Percentiles rank a stretch among this genome's conserved stretches.
Evolutionary conservation across 306 rosid genomes (phyloP).

Genomic region (Neltuma alba): DNA sequence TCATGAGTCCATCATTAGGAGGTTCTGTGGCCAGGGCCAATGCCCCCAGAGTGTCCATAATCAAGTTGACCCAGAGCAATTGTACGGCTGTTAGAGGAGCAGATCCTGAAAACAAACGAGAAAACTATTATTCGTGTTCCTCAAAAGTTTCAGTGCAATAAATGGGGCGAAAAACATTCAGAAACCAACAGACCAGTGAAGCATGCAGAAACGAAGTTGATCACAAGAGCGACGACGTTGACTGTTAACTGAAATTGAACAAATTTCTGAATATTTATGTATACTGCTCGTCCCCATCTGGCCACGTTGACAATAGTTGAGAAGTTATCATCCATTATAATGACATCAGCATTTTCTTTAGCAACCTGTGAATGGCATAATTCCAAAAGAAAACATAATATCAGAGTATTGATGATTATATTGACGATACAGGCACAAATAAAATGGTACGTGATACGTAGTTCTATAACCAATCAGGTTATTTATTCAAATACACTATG

Average conservation of each 20-base stretch:
- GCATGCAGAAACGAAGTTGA: slow-evolving; percentile 92
- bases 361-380: slow-evolving; percentile 71
- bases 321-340: slow-evolving; percentile 91
- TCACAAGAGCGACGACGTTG: slow-evolving; percentile 83
- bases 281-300: slow-evolving; percentile 95
- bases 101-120: slow-evolving; percentile 64
- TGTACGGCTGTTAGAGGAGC: slow-evolving; percentile 98
- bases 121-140: slow-evolving; percentile 13
- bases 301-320: slow-evolving; percentile 82
- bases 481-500: too few species aligned
- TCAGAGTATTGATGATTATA: slow-evolving; percentile 10
- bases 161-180: not conserved
- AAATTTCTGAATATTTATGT: slow-evolving; percentile 93
- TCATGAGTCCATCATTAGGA: slow-evolving; percentile 78
- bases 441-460: slow-evolving; percentile 1
- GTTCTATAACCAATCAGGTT: not conserved
- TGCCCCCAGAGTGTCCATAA: slow-evolving; percentile 99
- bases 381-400: slow-evolving; percentile 19
- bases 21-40: slow-evolving; percentile 98
- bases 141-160: slow-evolving; percentile 23
- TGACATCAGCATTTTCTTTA: slow-evolving; percentile 90
- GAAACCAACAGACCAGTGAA: slow-evolving; percentile 68
- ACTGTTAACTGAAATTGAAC: slow-evolving; percentile 97
- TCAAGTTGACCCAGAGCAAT: slow-evolving; percentile 97
- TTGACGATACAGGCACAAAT: slow-evolving; percentile 11